Percentiles rank a stretch among this genome's conserved stretches.
Conservation (phyloP, 2,329 filamentous ascomycete species). For the Penicillium sclerotiorum region DNA sequence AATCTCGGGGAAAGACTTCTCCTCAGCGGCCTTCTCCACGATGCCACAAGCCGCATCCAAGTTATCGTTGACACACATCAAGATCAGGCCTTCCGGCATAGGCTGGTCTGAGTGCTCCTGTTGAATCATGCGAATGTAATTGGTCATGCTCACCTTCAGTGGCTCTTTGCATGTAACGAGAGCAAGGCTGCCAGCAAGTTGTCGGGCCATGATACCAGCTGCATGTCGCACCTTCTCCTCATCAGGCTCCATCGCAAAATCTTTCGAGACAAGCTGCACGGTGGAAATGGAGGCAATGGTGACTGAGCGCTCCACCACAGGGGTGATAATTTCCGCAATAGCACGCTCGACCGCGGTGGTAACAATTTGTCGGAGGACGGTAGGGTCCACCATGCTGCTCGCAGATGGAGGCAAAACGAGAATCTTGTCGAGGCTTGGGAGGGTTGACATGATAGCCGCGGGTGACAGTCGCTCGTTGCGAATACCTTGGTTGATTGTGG, state of each 20-base stretch:
- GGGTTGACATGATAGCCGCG: slow-evolving; percentile 73
- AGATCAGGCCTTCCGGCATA: slow-evolving; percentile 88
- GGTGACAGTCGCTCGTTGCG: slow-evolving; percentile 74
- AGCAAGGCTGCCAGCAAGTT: slow-evolving; percentile 88
- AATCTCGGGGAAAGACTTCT: slow-evolving; percentile 89
- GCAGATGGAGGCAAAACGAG: slow-evolving; percentile 77
- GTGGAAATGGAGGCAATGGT: slow-evolving; percentile 98
- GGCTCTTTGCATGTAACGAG: slow-evolving; percentile 99
- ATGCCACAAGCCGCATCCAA: slow-evolving; percentile 89
- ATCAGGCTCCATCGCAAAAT: slow-evolving; percentile 91
- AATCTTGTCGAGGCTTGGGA: slow-evolving; percentile 80
- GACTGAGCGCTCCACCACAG: slow-evolving; percentile 94
- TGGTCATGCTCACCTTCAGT: slow-evolving; percentile 92
- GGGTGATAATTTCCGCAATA: slow-evolving; percentile 93
- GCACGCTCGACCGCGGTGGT: slow-evolving; percentile 83
- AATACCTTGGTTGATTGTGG: slow-evolving; percentile 69
- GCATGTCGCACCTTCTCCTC: slow-evolving; percentile 83
- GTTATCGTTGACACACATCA: slow-evolving; percentile 99
- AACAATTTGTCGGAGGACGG: slow-evolving; percentile 72
- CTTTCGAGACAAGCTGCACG: slow-evolving; percentile 91
- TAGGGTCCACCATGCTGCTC: slow-evolving; percentile 74
- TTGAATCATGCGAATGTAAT: slow-evolving; percentile 89
- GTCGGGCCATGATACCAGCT: slow-evolving; percentile 91
- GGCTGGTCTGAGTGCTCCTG: slow-evolving; percentile 66
- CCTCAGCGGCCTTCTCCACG: slow-evolving; percentile 93